Percentiles rank a stretch among this genome's conserved stretches.
Conservation (phyloP, 2,329 filamentous ascomycete species). For the Tolypocladium capitatum region DNA sequence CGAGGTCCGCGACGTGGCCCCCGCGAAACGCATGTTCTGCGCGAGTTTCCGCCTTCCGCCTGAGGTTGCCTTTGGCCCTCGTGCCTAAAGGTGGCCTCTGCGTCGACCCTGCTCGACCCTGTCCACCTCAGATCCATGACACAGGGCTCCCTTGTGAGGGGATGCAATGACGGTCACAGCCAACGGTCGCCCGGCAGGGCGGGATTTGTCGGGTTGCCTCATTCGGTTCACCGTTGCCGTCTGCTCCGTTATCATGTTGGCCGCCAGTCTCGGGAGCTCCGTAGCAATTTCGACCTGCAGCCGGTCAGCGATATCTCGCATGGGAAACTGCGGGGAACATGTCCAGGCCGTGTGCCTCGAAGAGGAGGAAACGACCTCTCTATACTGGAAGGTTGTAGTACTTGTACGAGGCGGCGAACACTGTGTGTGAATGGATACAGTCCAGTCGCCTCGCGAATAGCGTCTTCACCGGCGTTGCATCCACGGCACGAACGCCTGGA, state of each 20-base stretch:
- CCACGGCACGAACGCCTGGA: background rate
- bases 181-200: background rate
- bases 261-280: background rate
- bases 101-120: background rate
- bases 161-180: background rate
- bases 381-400: background rate
- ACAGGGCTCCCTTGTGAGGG: background rate
- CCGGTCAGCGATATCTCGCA: slow-evolving; percentile 3
- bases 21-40: slow-evolving; percentile 94
- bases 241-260: background rate
- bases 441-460: background rate
- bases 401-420: background rate
- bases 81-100: slow-evolving; percentile 3
- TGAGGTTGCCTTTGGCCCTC: slow-evolving; percentile 62
- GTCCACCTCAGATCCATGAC: background rate
- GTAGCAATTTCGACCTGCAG: slow-evolving; percentile 1
- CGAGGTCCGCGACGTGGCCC: slow-evolving; percentile 76
- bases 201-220: background rate
- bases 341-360: background rate
- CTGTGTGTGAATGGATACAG: background rate
- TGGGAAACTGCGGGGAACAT: background rate
- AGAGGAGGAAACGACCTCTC: background rate
- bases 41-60: slow-evolving; percentile 76
- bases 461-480: background rate
- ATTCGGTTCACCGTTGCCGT: background rate